Conservation (phyloP, 192 early-diverging fungal genomes). For the Umbelopsis isabellina region DNA sequence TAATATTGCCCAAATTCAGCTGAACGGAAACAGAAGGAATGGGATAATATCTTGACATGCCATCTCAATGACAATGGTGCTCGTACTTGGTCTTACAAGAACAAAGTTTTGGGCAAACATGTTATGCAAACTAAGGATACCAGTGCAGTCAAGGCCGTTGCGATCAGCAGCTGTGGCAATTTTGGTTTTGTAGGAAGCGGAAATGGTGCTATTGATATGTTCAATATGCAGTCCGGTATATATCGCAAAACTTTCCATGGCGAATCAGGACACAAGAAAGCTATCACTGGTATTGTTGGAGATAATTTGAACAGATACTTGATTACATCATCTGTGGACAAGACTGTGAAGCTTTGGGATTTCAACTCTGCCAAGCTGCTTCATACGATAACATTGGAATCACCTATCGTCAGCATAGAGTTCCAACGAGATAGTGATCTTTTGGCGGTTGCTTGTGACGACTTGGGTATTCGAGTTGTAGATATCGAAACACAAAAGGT, state of each 20-base stretch:
- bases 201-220: conserved; percentile 82
- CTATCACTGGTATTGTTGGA: conserved; percentile 77
- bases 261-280: conserved; percentile 71
- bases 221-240: conserved; percentile 94
- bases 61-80: conserved; percentile 77
- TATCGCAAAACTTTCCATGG: conserved; percentile 70
- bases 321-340: conserved; percentile 82
- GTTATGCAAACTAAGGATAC: conserved; percentile 65
- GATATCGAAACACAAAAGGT: conserved; percentile 81
- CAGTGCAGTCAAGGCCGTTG: conserved; percentile 37
- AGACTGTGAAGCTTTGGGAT: conserved; percentile 86
- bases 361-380: conserved; percentile 68
- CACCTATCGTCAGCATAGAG: conserved; percentile 63
- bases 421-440: conserved; percentile 77
- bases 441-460: conserved; percentile 84
- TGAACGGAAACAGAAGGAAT: conserved; percentile 70
- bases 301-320: conserved; percentile 75
- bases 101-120: conserved; percentile 75
- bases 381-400: conserved; percentile 66
- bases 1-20: conserved; percentile 27
- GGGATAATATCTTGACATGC: conserved; percentile 92
- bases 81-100: conserved; percentile 83
- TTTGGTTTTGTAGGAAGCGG: conserved; percentile 87
- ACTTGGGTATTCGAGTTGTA: conserved; percentile 84
- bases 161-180: conserved; percentile 89